These are phyloP conservation scores for Umbelopsis sp. DNA, from an alignment of 192 early-diverging fungal genomes.

Conservation along the genomic window DNA sequence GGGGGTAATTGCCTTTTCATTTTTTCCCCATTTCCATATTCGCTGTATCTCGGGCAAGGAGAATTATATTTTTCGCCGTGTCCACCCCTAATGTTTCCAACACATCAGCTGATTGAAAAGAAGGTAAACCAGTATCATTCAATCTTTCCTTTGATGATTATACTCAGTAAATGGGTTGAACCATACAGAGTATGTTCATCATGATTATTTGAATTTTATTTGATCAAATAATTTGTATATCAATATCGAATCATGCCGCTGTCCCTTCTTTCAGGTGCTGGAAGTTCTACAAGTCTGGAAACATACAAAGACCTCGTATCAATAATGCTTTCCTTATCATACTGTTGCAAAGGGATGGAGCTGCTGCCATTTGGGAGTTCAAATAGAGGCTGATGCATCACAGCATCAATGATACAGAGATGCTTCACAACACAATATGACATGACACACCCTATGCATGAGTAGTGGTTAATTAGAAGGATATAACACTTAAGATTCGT, in stretches of 20 bases:
- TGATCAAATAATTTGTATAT: not conserved
- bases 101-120: no score
- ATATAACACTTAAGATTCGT: no score
- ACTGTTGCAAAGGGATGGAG: not conserved
- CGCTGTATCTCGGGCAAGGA: no score
- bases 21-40: no score
- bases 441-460: not conserved
- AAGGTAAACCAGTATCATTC: no score
- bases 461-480: not conserved
- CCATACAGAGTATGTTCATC: no score
- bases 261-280: slow-evolving; percentile 8
- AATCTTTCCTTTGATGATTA: no score
- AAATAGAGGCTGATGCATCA: not conserved
- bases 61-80: no score
- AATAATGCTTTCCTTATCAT: not conserved
- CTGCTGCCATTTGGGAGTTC: not conserved
- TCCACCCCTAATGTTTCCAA: no score
- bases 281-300: slow-evolving; percentile 2
- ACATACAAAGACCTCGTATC: not conserved
- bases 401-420: not conserved
- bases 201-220: no score
- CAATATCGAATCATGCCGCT: slow-evolving; percentile 20
- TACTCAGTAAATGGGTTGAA: no score
- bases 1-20: no score
- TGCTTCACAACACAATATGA: slow-evolving; percentile 1